Evolutionary conservation across 148 eudicot species (phyloP), one percentile per base, ranked within the genome.

Genomic region (Limonium bicolor): DNA sequence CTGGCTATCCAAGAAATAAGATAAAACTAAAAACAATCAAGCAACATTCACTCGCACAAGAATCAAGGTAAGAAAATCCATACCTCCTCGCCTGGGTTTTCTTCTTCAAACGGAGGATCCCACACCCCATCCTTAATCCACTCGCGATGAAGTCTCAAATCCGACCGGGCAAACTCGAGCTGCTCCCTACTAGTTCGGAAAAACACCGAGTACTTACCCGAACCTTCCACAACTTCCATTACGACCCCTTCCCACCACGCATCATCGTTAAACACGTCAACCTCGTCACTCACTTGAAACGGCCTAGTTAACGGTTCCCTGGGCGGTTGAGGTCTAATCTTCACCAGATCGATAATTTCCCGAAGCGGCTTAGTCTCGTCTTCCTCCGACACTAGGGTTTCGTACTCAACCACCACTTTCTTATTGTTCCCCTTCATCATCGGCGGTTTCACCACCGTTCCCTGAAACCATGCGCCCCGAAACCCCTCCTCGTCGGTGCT

Each of bases 171-270:
- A 20, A 80, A 69, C 31, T 63, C 61, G 28, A 68, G 50, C 74
- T 71, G 77, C 32, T 71, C 82, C 0, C 82, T 60, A 0, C 86
- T 76, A 19, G 67, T 57, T 3, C 62, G 43, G 44, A 85, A 80
- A 32, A 71, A 71, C 10, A 77, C 80, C 2, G 61, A 34, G 45
- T 48, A 80, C 28, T 28, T 16, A 44, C 55, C 62, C 4, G 50
- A 56, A 5, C 41, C 55, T 7, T 35, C 64, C 0, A 62, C 11
- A 9, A 70, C 60, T 0, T 31, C 10, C 0, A 61, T 77, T 9
- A 85, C 71, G 5, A 71, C 86, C 2, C 90, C 95, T 0, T 71
- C 75, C 90, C 95, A 85, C 95, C 95, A 85, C 0, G 85, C 95
- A 17, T 80, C 95, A 24, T 62, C 61, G 46, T 77, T 73, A 22